Conservation (phyloP, 2,329 filamentous ascomycete genomes). For the Chrysoporthe cubensis region DNA sequence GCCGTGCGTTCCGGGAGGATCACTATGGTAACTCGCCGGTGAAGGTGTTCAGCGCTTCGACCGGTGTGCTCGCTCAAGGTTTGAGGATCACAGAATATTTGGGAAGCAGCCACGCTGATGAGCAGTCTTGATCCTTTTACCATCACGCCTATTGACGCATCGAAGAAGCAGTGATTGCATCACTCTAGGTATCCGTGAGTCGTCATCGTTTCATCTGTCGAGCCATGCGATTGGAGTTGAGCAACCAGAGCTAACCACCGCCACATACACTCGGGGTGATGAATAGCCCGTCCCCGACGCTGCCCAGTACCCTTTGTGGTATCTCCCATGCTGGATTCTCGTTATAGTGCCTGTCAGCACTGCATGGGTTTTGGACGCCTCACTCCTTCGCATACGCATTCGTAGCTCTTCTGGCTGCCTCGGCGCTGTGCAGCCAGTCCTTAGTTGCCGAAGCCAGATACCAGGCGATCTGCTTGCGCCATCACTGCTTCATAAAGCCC, state of each 20-base stretch:
- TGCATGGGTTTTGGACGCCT: neutral
- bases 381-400: neutral
- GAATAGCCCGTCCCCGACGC: constrained; percentile 1
- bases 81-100: neutral
- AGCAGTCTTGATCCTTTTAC: neutral
- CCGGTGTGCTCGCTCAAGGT: neutral
- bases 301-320: neutral
- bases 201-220: constrained; percentile 24
- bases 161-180: constrained; percentile 20
- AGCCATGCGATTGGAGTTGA: constrained; percentile 23
- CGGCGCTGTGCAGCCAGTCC: neutral
- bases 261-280: constrained; percentile 4
- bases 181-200: constrained; percentile 13
- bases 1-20: constrained; percentile 5
- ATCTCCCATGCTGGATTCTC: neutral
- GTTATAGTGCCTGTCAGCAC: neutral
- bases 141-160: constrained; percentile 2
- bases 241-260: neutral
- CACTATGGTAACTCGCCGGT: neutral
- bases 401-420: neutral
- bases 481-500: too few species aligned
- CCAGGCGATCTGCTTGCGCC: too few species aligned
- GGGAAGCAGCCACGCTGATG: neutral
- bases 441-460: neutral
- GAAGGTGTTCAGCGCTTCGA: neutral